Conservation (phyloP, 2,329 filamentous ascomycete species). For the Calonectria montana region DNA sequence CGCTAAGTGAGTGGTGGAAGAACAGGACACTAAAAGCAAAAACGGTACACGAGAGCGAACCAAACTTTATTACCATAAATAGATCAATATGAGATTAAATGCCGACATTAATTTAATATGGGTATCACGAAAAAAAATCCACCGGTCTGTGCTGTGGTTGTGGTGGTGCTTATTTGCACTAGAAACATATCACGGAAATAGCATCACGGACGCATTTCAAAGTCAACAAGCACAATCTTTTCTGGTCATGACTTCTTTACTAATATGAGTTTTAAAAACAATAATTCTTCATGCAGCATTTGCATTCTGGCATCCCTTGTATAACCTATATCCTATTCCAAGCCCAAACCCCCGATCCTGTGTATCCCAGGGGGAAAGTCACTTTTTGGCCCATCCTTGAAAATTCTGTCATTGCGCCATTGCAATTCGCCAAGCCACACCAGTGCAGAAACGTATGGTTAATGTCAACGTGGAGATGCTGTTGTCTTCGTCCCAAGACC, state of each 20-base stretch:
- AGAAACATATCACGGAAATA: not conserved
- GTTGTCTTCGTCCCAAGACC: not conserved
- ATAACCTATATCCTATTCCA: conserved; percentile 40
- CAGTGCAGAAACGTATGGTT: conserved; percentile 15
- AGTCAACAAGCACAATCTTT: not conserved
- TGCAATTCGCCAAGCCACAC: conserved; percentile 13
- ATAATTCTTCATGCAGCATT: conserved; percentile 37
- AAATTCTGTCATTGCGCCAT: conserved; percentile 14
- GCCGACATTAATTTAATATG: not conserved
- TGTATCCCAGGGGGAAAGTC: conserved; percentile 34
- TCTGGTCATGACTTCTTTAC: not conserved
- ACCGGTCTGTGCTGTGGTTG: not conserved
- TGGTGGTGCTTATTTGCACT: not conserved
- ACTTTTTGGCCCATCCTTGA: conserved; percentile 36
- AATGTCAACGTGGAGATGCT: conserved; percentile 13
- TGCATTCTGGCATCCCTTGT: conserved; percentile 43
- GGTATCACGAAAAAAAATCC: not conserved
- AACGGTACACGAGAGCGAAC: not conserved
- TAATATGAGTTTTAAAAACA: not conserved
- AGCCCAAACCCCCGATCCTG: conserved; percentile 31
- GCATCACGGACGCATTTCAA: not conserved
- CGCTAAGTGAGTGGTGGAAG: not conserved
- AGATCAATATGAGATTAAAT: not conserved
- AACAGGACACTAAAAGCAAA: not conserved
- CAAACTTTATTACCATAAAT: not conserved